Evolutionary conservation across 2,329 filamentous ascomycete genomes (phyloP).

Genomic region (Didymella glomerata): DNA sequence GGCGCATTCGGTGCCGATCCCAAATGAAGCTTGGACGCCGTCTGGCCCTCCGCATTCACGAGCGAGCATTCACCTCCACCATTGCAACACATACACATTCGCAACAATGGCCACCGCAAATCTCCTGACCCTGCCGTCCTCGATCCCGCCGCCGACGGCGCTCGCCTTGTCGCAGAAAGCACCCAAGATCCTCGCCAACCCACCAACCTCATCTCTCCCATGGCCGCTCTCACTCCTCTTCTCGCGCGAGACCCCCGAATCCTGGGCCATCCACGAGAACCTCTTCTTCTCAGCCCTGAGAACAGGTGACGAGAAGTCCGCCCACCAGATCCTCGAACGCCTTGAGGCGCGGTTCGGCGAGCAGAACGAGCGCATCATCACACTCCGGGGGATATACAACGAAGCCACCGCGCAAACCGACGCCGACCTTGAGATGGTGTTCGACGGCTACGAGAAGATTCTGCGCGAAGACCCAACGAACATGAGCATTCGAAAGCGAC

Average conservation of each 20-base stretch:
- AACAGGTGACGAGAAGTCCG: constrained; percentile 81
- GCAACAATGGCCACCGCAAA: constrained; percentile 45
- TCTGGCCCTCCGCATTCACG: constrained; percentile 21
- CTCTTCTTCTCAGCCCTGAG: constrained; percentile 84
- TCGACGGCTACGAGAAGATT: constrained; percentile 80
- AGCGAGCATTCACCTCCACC: constrained; percentile 16
- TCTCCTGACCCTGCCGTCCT: constrained; percentile 53
- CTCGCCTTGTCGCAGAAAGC: constrained; percentile 60
- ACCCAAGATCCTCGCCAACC: constrained; percentile 49
- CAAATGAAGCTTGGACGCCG: constrained; percentile 23
- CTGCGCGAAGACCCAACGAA: constrained; percentile 79
- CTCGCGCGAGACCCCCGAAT: constrained; percentile 73
- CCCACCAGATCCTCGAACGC: constrained; percentile 76
- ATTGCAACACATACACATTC: constrained; percentile 8
- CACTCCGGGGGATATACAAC: constrained; percentile 80
- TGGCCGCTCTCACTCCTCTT: constrained; percentile 63
- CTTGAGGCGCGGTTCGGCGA: constrained; percentile 82
- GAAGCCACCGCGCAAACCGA: constrained; percentile 79
- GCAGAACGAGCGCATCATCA: constrained; percentile 86
- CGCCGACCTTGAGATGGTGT: constrained; percentile 70
- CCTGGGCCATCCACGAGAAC: constrained; percentile 88
- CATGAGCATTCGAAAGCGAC: constrained; percentile 84
- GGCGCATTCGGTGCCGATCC: constrained; percentile 9
- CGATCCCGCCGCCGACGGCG: constrained; percentile 50
- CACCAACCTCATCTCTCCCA: constrained; percentile 54